phyloP scores from a whole-genome alignment of 2,329 filamentous ascomycete species.

The Fusarium verticillioides region DNA sequence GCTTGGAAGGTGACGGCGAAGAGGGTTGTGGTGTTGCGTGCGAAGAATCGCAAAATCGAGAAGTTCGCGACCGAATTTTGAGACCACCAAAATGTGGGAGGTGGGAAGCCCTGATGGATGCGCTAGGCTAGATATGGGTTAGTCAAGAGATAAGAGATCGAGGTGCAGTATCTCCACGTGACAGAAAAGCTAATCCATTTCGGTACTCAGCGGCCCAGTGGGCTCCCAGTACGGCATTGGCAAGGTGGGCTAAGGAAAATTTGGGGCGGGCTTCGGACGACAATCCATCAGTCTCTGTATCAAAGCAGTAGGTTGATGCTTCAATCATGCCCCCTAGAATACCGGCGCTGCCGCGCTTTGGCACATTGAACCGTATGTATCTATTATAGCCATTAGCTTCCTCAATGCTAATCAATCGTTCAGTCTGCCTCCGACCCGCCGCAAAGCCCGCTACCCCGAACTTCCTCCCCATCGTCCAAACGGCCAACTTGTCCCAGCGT shows the following conservation, averaged over 20 bases:
- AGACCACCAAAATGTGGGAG: constrained; percentile 53
- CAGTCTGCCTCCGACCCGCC: constrained; percentile 71
- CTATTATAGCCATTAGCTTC: not conserved
- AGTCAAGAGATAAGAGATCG: constrained; percentile 10
- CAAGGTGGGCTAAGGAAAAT: constrained; percentile 48
- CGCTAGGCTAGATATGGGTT: constrained; percentile 43
- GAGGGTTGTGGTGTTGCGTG: constrained; percentile 43
- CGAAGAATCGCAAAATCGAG: constrained; percentile 47
- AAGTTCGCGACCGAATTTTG: constrained; percentile 58
- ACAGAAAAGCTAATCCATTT: constrained; percentile 37
- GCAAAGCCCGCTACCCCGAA: constrained; percentile 58
- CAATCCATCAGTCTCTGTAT: constrained; percentile 38
- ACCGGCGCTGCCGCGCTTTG: constrained; percentile 68
- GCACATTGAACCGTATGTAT: constrained; percentile 68
- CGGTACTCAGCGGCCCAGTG: not conserved
- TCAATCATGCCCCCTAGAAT: constrained; percentile 75
- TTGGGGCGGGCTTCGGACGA: constrained; percentile 44
- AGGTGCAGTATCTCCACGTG: constrained; percentile 48
- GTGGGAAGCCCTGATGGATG: constrained; percentile 47
- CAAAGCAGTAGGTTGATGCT: constrained; percentile 43
- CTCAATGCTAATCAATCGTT: constrained; percentile 42
- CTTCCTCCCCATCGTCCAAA: constrained; percentile 70
- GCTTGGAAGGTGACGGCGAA: constrained; percentile 43
- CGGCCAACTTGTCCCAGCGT: constrained; percentile 70
- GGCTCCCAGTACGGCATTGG: constrained; percentile 14